These are phyloP conservation scores for Paragyromitra xinjiangensis DNA, from an alignment of 495 filamentous ascomycete genomes.

Conservation along the genomic window DNA sequence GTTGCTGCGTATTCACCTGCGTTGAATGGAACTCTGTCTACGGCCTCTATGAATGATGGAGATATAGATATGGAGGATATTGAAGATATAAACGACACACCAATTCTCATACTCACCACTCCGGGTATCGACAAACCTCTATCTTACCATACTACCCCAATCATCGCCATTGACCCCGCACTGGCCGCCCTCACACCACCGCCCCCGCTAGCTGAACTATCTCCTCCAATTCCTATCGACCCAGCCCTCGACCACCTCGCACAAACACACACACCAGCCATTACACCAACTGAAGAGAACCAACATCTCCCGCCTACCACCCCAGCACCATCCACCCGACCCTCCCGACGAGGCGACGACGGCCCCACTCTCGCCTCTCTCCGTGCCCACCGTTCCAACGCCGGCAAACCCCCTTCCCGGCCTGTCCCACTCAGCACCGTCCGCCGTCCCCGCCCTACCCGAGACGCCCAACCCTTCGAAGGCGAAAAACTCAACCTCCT, in stretches of 20 bases:
- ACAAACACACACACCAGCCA: constrained; percentile 53
- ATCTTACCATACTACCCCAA: constrained; percentile 12
- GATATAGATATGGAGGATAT: constrained; percentile 52
- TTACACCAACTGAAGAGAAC: constrained; percentile 51
- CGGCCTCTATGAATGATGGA: constrained; percentile 28
- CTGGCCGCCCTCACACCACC: constrained; percentile 52
- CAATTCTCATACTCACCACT: constrained; percentile 30
- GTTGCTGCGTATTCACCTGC: constrained; percentile 15
- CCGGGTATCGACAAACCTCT: constrained; percentile 39
- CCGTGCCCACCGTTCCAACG: constrained; percentile 53
- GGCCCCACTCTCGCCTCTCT: constrained; percentile 55
- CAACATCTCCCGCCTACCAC: constrained; percentile 28
- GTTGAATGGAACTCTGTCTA: constrained; percentile 28
- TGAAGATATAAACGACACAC: constrained; percentile 16
- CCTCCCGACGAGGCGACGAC: constrained; percentile 47
- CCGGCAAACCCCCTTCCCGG: constrained; percentile 49
- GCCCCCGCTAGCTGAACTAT: constrained; percentile 32
- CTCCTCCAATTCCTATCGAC: constrained; percentile 49
- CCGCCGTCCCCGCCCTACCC: constrained; percentile 37
- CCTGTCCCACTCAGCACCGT: constrained; percentile 21
- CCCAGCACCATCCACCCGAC: constrained; percentile 8
- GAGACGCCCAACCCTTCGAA: constrained; percentile 25
- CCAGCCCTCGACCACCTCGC: constrained; percentile 47
- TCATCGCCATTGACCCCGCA: constrained; percentile 51
- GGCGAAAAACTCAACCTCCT: constrained; percentile 68